These are phyloP conservation scores for Sindora glabra DNA, from an alignment of 306 rosid species.

Conservation along the genomic window DNA sequence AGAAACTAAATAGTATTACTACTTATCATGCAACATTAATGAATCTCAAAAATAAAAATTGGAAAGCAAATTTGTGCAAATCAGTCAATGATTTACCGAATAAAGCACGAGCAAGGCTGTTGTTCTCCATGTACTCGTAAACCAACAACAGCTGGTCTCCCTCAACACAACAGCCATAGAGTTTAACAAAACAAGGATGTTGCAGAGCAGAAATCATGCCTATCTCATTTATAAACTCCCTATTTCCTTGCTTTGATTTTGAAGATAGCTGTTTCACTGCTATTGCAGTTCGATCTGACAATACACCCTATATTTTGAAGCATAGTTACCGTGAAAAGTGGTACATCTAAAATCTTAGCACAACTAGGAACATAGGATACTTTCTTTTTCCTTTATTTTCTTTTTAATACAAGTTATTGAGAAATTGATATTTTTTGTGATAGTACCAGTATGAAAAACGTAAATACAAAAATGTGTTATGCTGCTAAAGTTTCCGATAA, in stretches of 20 bases:
- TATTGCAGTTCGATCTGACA: slow-evolving; percentile 18
- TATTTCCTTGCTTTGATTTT: slow-evolving; percentile 27
- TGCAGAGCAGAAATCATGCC: slow-evolving; percentile 28
- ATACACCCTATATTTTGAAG: slow-evolving; percentile 20
- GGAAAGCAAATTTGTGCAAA: neutral
- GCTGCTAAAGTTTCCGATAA: no score
- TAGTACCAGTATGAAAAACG: no score
- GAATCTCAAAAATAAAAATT: no score
- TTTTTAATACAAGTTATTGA: no score
- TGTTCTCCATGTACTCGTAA: slow-evolving; percentile 30
- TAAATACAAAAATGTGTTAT: no score
- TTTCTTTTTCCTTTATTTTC: no score
- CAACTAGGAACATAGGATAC: no score
- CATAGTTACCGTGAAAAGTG: no score
- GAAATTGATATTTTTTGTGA: no score
- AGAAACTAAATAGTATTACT: neutral
- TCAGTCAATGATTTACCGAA: slow-evolving; percentile 14
- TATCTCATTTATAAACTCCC: slow-evolving; percentile 26
- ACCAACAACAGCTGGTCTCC: slow-evolving; percentile 18
- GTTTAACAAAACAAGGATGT: slow-evolving; percentile 26
- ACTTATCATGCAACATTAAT: no score
- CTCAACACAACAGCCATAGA: slow-evolving; percentile 26
- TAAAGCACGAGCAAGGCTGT: slow-evolving; percentile 20
- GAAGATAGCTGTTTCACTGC: slow-evolving; percentile 28
- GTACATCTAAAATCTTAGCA: no score